These are phyloP conservation scores for Caloboletus firmus DNA, from an alignment of 1,284 basidiomycete species.

Conservation along the genomic window DNA sequence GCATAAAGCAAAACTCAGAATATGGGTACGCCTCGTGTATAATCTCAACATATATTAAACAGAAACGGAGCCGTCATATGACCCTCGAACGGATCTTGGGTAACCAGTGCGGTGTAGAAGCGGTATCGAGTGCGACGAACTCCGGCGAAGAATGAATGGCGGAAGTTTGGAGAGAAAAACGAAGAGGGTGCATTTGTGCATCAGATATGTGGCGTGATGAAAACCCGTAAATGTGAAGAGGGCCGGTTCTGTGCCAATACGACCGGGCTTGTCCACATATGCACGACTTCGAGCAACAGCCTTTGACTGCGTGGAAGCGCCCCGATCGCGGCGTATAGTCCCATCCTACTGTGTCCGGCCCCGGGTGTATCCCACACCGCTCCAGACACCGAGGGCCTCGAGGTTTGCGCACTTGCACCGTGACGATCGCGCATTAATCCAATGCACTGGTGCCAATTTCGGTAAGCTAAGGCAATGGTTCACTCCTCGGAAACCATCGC, in stretches of 20 bases:
- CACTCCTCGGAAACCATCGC: conserved; percentile 25
- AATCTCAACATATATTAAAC: conserved; percentile 6
- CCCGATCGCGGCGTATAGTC: conserved; percentile 28
- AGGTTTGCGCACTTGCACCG: conserved; percentile 33
- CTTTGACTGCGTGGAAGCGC: conserved; percentile 9
- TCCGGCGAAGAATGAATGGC: conserved; percentile 36
- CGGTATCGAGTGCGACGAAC: conserved; percentile 35
- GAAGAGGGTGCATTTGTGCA: conserved; percentile 35
- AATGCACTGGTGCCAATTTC: conserved; percentile 38
- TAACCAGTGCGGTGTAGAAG: conserved; percentile 22
- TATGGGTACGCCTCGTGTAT: conserved; percentile 21
- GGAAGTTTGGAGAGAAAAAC: conserved; percentile 32
- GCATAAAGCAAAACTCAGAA: conserved; percentile 13
- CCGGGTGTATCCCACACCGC: conserved; percentile 34
- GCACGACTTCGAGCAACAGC: conserved; percentile 14
- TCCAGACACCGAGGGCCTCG: conserved; percentile 7
- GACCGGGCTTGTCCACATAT: conserved; percentile 3
- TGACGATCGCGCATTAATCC: conserved; percentile 44
- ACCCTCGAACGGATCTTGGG: conserved; percentile 9
- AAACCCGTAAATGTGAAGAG: conserved; percentile 39
- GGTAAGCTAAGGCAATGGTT: conserved; percentile 32
- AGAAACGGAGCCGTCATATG: conserved; percentile 15
- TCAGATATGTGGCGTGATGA: conserved; percentile 37
- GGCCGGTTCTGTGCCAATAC: conserved; percentile 16
- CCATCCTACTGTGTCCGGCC: conserved; percentile 30